Evolutionary conservation across 139 green algal species (phyloP).

Genomic region (Pleodorina starrii): DNA sequence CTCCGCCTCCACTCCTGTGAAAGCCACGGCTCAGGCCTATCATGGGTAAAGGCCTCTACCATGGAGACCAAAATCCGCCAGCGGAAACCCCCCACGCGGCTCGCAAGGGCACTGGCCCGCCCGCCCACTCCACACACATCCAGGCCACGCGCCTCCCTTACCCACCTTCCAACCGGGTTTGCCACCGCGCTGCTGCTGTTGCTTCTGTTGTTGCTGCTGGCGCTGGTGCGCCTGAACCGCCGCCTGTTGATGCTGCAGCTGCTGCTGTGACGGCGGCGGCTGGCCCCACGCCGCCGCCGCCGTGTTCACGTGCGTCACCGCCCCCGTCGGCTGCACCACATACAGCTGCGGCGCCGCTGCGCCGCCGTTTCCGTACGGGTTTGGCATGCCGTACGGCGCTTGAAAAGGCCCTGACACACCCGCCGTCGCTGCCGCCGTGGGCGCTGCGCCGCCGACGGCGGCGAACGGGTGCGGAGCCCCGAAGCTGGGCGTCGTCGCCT

Average conservation of each 20-base stretch:
- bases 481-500: too few relatives aligned
- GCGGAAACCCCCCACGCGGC: too few relatives aligned
- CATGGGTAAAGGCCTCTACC: too few relatives aligned
- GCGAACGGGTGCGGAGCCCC: neutral
- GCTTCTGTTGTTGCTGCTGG: too few relatives aligned
- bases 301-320: neutral
- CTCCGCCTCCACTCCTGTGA: too few relatives aligned
- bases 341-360: constrained; percentile 19
- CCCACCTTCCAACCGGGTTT: constrained; percentile 21
- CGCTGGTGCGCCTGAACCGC: neutral
- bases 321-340: constrained; percentile 4
- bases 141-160: neutral
- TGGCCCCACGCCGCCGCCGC: neutral
- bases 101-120: too few relatives aligned
- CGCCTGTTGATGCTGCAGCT: neutral
- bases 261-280: neutral
- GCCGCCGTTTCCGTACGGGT: neutral
- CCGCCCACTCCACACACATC: too few relatives aligned
- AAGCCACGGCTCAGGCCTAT: too few relatives aligned
- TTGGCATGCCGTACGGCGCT: neutral
- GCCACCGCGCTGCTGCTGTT: too few relatives aligned
- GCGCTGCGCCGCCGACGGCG: neutral
- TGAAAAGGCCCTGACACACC: neutral
- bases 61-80: too few relatives aligned
- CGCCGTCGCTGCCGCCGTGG: neutral